Percentiles rank a stretch among this genome's conserved stretches.
Conservation (phyloP, 2,329 filamentous ascomycete species). For the Fonsecaea nubica region DNA sequence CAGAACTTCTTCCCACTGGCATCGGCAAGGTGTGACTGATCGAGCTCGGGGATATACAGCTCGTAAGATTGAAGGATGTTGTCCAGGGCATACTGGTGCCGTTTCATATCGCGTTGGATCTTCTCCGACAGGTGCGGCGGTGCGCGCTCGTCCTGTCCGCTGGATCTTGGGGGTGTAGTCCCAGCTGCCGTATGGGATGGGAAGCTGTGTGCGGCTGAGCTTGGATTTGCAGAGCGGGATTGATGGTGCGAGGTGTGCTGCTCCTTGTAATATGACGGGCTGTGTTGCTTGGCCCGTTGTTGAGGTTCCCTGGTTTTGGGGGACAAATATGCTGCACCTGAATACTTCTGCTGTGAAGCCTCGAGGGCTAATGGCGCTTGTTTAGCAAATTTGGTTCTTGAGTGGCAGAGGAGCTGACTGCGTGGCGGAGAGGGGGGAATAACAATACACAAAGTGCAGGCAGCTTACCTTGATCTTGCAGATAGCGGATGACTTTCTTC, state of each 20-base stretch:
- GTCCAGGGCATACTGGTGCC: slow-evolving; percentile 38
- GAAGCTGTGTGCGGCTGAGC: slow-evolving; percentile 17
- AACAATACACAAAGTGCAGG: not conserved
- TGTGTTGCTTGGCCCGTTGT: slow-evolving; percentile 22
- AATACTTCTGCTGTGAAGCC: slow-evolving; percentile 33
- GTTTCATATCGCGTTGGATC: slow-evolving; percentile 29
- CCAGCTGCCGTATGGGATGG: slow-evolving; percentile 13
- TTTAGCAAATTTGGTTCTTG: not conserved
- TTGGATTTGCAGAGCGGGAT: slow-evolving; percentile 15
- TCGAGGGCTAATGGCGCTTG: slow-evolving; percentile 24
- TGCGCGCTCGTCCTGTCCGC: slow-evolving; percentile 12
- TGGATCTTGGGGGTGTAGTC: slow-evolving; percentile 7
- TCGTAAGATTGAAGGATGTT: slow-evolving; percentile 41
- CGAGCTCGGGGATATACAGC: slow-evolving; percentile 31
- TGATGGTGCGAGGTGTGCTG: slow-evolving; percentile 21
- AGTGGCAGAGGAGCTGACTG: not conserved
- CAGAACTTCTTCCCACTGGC: slow-evolving; percentile 29
- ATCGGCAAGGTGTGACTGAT: slow-evolving; percentile 15
- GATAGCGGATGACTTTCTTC: slow-evolving; percentile 37
- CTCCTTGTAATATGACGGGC: slow-evolving; percentile 14
- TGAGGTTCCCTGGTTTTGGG: slow-evolving; percentile 34
- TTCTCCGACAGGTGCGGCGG: slow-evolving; percentile 16
- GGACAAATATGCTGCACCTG: slow-evolving; percentile 31
- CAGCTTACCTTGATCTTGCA: slow-evolving; percentile 38
- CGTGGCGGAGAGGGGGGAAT: not conserved